A percentile compares a stretch with the other conserved stretches of the same genome.
Evolutionary conservation across 805 yeast species (phyloP).

Genomic region (Kluyveromyces aestuarii): DNA sequence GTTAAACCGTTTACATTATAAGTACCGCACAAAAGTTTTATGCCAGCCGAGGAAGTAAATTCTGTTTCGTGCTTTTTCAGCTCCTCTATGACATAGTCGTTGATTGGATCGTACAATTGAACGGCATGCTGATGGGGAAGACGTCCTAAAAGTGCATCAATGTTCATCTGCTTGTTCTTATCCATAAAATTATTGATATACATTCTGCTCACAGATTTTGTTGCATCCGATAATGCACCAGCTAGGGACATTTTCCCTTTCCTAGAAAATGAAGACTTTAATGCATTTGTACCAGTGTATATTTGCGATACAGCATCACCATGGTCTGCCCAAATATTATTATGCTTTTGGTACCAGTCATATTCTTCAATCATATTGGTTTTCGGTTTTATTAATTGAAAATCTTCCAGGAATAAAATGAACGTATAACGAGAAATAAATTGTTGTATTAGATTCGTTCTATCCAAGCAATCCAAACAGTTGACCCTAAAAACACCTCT

Average conservation of each 20-base stretch:
- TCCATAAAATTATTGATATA: conserved; percentile 95
- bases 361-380: conserved; percentile 29
- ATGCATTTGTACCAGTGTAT: conserved; percentile 95
- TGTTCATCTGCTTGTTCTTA: conserved; percentile 79
- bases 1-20: conserved; percentile 77
- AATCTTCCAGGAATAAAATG: conserved; percentile 41
- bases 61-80: conserved; percentile 34
- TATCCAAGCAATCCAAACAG: conserved; percentile 89
- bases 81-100: conserved; percentile 69
- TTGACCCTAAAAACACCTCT: conserved; percentile 88
- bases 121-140: conserved; percentile 65
- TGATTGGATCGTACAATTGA: conserved; percentile 75
- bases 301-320: conserved; percentile 95
- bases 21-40: conserved; percentile 71
- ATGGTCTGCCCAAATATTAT: conserved; percentile 94
- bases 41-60: conserved; percentile 52
- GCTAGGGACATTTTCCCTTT: conserved; percentile 95
- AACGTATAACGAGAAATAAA: conserved; percentile 68
- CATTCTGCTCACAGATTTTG: conserved; percentile 90
- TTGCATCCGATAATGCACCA: conserved; percentile 94
- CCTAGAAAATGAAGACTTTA: conserved; percentile 89
- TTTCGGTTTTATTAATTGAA: conserved; percentile 23
- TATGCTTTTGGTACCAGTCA: conserved; percentile 64
- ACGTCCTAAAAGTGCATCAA: conserved; percentile 79
- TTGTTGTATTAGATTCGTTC: conserved; percentile 87